A percentile compares a stretch with the other conserved stretches of the same genome.
Conservation (phyloP, 2,329 filamentous ascomycete genomes). For the Coniochaeta ligniaria region DNA sequence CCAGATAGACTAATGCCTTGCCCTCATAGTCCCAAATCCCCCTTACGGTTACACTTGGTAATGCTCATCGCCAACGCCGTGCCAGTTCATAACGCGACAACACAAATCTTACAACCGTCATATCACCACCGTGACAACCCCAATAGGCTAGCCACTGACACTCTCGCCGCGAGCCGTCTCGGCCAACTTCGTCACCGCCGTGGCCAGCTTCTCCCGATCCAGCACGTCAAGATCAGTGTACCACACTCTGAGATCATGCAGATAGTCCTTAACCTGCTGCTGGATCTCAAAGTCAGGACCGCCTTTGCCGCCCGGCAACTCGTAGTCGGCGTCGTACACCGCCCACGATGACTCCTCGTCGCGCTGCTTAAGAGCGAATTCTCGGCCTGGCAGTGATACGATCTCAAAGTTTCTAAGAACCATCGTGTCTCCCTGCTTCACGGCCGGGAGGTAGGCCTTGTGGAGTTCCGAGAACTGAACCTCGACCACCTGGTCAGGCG, state of each 20-base stretch:
- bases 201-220: background rate
- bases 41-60: background rate
- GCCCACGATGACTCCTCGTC: constrained; percentile 54
- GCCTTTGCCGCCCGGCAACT: constrained; percentile 45
- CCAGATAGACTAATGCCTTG: no score
- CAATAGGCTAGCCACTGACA: background rate
- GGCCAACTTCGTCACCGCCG: background rate
- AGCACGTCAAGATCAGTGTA: background rate
- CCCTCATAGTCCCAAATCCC: background rate
- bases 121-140: background rate
- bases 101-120: background rate
- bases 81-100: background rate
- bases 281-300: constrained; percentile 46
- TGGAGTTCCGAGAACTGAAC: constrained; percentile 54
- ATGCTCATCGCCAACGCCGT: background rate
- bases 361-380: constrained; percentile 40
- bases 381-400: constrained; percentile 43
- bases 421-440: constrained; percentile 48
- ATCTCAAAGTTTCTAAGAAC: constrained; percentile 51
- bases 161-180: background rate
- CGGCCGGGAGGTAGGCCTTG: constrained; percentile 45
- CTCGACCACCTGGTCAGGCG: constrained; percentile 41
- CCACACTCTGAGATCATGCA: constrained; percentile 18
- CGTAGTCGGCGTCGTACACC: constrained; percentile 43
- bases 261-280: constrained; percentile 36